phyloP scores from a whole-genome alignment of 768 basidiomycete species.

The Amanita phalloides region DNA sequence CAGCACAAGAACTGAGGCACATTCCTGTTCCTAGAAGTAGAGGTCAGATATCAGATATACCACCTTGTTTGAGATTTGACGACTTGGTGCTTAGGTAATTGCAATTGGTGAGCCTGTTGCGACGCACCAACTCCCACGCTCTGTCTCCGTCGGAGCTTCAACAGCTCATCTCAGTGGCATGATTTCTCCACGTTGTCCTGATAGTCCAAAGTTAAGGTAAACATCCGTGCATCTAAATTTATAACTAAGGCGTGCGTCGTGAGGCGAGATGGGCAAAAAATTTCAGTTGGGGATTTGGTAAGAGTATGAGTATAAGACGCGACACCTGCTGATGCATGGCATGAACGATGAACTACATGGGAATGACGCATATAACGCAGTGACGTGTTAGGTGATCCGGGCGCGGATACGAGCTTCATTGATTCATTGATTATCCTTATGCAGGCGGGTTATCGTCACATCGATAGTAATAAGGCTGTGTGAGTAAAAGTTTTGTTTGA shows the following conservation, averaged over 20 bases:
- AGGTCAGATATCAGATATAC: too few species aligned
- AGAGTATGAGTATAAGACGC: not conserved
- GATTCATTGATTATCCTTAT: conserved; percentile 7
- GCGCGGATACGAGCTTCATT: conserved; percentile 3
- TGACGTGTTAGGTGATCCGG: conserved; percentile 39
- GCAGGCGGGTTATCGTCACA: conserved; percentile 54
- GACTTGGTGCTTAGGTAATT: too few species aligned
- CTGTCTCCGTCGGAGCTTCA: not conserved
- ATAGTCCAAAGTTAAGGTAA: conserved; percentile 5
- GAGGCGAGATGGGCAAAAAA: not conserved
- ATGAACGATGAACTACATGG: conserved; percentile 57
- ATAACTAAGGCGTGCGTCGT: not conserved
- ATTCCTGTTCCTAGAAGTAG: too few species aligned
- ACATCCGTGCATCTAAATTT: not conserved
- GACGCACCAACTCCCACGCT: not conserved
- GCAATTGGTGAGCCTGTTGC: not conserved
- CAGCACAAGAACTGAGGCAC: too few species aligned
- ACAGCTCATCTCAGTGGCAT: not conserved
- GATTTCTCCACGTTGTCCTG: not conserved
- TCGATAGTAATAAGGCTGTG: conserved; percentile 21
- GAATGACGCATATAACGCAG: conserved; percentile 40
- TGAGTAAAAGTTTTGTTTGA: conserved; percentile 10
- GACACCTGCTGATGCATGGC: not conserved
- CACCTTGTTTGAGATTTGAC: too few species aligned
- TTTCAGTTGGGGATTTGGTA: not conserved